phyloP scores from a whole-genome alignment of 176 grass and related monocot species.

The Musa troglodytarum region DNA sequence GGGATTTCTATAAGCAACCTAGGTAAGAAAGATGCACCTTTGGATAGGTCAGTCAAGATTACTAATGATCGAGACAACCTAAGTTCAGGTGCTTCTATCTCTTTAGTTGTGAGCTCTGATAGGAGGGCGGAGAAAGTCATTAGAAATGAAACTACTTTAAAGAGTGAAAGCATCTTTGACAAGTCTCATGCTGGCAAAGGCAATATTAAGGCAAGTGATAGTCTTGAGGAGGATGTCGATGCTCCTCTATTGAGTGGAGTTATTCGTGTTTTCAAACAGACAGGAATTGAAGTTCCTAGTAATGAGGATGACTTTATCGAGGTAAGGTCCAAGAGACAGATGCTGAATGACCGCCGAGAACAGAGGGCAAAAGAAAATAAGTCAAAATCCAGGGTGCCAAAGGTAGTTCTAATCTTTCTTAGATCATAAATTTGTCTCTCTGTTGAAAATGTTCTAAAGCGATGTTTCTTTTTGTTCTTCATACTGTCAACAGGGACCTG shows the following conservation, averaged over 20 bases:
- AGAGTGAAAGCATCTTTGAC: conserved; percentile 21
- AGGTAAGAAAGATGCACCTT: conserved; percentile 37
- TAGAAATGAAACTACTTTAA: conserved; percentile 25
- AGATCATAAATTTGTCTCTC: conserved; percentile 17
- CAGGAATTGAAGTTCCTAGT: conserved; percentile 76
- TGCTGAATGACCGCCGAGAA: conserved; percentile 85
- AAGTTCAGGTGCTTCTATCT: conserved; percentile 30
- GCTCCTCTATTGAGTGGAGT: conserved; percentile 49
- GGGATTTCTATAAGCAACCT: conserved; percentile 38
- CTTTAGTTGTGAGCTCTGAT: conserved; percentile 23
- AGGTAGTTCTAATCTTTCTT: conserved; percentile 36
- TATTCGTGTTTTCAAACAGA: conserved; percentile 64
- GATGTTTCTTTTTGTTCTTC: neutral
- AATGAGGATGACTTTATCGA: conserved; percentile 99
- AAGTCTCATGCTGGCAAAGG: conserved; percentile 35
- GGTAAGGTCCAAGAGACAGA: conserved; percentile 96
- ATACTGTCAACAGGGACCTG: conserved; percentile 36
- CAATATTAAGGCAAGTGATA: conserved; percentile 19
- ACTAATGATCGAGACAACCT: conserved; percentile 28
- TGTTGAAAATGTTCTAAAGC: conserved; percentile 8
- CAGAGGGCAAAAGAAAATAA: conserved; percentile 94
- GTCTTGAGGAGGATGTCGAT: conserved; percentile 40
- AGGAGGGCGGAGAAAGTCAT: conserved; percentile 27
- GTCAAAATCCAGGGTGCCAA: conserved; percentile 64
- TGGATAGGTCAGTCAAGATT: conserved; percentile 24